phyloP scores from a whole-genome alignment of 495 filamentous ascomycete genomes.

The Trichoderma erinaceum region DNA sequence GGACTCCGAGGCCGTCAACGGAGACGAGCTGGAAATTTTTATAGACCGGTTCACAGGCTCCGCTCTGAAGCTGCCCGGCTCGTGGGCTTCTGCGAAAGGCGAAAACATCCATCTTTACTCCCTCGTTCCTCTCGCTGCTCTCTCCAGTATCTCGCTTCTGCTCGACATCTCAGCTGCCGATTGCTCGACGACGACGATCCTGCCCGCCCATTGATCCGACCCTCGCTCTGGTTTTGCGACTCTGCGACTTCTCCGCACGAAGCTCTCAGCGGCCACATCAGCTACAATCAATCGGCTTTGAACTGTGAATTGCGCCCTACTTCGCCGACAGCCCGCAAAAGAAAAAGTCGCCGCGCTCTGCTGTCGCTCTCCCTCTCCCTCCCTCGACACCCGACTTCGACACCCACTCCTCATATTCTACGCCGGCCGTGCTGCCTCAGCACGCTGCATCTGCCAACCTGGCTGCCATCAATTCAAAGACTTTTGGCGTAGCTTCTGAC shows the following conservation, averaged over 20 bases:
- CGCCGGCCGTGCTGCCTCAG: conserved; percentile 9
- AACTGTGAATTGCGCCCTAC: not conserved
- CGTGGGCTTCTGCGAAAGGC: not conserved
- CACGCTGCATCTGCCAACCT: conserved; percentile 35
- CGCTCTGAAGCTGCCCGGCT: conserved; percentile 1
- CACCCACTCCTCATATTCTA: not conserved
- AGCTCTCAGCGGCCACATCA: not conserved
- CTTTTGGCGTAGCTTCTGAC: conserved; percentile 47
- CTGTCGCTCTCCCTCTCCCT: not conserved
- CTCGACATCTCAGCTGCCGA: not conserved
- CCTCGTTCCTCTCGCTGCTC: not conserved
- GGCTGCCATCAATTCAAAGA: conserved; percentile 50
- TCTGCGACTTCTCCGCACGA: not conserved
- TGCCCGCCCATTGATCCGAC: not conserved
- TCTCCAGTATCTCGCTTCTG: too few species aligned
- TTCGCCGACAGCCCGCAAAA: not conserved
- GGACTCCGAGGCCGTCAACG: conserved; percentile 14
- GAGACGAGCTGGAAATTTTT: conserved; percentile 13
- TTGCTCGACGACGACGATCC: not conserved
- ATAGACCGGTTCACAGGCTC: conserved; percentile 3
- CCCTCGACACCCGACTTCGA: not conserved
- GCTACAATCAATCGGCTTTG: not conserved
- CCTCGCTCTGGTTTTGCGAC: not conserved
- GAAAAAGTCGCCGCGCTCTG: not conserved
- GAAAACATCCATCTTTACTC: not conserved